Percentiles rank a stretch among this genome's conserved stretches.
These are phyloP conservation scores for Kwoniella botswanensis DNA, from an alignment of 768 basidiomycete species.

Conservation along the genomic window DNA sequence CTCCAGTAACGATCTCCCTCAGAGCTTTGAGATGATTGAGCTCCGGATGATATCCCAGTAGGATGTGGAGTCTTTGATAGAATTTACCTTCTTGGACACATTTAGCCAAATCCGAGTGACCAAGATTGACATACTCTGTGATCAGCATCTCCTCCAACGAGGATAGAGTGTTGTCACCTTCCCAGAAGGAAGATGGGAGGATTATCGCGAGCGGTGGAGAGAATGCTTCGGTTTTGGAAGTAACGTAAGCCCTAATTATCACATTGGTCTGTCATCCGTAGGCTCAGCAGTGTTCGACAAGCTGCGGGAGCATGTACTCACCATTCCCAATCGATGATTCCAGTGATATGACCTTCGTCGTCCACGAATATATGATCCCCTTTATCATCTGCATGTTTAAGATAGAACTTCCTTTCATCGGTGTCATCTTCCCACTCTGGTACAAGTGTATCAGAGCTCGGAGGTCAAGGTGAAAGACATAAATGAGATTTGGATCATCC, in stretches of 20 bases:
- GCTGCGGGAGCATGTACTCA: neutral
- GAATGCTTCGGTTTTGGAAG: constrained; percentile 29
- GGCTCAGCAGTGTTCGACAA: neutral
- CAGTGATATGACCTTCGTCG: constrained; percentile 34
- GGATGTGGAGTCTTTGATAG: constrained; percentile 13
- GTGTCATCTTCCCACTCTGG: constrained; percentile 1
- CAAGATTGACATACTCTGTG: constrained; percentile 9
- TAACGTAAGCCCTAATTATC: constrained; percentile 20
- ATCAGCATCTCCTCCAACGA: constrained; percentile 9
- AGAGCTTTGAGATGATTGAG: neutral
- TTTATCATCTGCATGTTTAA: constrained; percentile 36
- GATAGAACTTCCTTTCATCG: constrained; percentile 25
- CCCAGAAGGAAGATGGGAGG: neutral
- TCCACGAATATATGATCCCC: constrained; percentile 53
- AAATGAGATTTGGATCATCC: constrained; percentile 1
- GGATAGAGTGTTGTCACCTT: neutral
- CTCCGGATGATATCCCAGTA: neutral
- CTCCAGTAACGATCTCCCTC: neutral
- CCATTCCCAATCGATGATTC: constrained; percentile 56
- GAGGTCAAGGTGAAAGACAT: constrained; percentile 12
- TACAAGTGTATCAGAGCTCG: constrained; percentile 1
- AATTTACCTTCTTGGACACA: constrained; percentile 21
- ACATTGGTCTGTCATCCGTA: neutral
- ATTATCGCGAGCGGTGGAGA: neutral
- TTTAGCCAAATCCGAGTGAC: constrained; percentile 18